Evolutionary conservation across 2,329 filamentous ascomycete genomes (phyloP).

Genomic region (Fusarium continuum): DNA sequence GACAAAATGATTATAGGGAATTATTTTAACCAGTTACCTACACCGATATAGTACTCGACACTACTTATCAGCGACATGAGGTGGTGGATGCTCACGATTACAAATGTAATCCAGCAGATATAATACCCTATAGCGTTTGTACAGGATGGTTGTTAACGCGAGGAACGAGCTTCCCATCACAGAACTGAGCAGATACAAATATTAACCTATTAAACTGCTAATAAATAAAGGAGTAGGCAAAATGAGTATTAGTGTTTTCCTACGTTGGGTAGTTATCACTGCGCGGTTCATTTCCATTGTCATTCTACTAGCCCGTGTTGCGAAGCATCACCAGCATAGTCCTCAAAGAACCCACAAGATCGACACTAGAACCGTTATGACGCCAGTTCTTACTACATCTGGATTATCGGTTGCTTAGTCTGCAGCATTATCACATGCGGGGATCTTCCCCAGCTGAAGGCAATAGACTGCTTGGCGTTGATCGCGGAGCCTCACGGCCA

Average conservation of each 20-base stretch:
- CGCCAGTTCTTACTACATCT: conserved; percentile 33
- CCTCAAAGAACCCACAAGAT: conserved; percentile 18
- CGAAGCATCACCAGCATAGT: conserved; percentile 3
- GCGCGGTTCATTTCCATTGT: too few species aligned
- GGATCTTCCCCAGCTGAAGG: conserved; percentile 8
- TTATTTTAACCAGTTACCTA: too few species aligned
- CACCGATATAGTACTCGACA: too few species aligned
- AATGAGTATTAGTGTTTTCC: neutral
- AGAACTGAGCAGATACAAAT: too few species aligned
- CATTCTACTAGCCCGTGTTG: too few species aligned
- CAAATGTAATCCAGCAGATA: neutral
- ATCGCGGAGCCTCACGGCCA: conserved; percentile 22
- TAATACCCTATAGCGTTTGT: conserved; percentile 18
- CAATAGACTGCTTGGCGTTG: conserved; percentile 16
- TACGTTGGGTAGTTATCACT: neutral
- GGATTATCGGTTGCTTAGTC: conserved; percentile 10
- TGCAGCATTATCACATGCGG: conserved; percentile 30
- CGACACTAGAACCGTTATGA: conserved; percentile 27
- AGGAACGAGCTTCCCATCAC: too few species aligned
- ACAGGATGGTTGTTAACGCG: too few species aligned
- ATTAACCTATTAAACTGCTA: too few species aligned
- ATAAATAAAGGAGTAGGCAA: too few species aligned
- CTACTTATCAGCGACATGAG: too few species aligned
- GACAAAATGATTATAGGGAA: too few species aligned
- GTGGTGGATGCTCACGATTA: neutral